A percentile compares a stretch with the other conserved stretches of the same genome.
These are phyloP conservation scores for Diaporthe batatas DNA, from an alignment of 2,329 filamentous ascomycete species.

Conservation along the genomic window DNA sequence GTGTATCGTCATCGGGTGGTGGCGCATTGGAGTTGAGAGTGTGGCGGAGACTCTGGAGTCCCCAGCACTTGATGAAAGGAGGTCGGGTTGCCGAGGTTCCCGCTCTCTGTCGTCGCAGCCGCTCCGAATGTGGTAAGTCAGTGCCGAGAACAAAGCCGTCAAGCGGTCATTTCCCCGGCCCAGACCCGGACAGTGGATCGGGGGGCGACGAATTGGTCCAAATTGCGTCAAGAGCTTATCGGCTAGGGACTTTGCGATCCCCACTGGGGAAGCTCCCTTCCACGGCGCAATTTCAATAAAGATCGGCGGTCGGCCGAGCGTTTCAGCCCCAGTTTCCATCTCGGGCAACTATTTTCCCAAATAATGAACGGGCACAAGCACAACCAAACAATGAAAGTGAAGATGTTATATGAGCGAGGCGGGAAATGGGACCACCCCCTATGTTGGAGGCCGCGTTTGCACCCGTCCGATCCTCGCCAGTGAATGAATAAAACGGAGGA, in stretches of 20 bases:
- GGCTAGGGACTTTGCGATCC: constrained; percentile 5
- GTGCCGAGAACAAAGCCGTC: constrained; percentile 30
- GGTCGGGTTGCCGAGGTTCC: background rate
- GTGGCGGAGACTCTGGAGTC: too few species aligned
- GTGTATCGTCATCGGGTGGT: background rate
- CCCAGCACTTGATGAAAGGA: background rate
- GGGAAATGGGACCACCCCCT: constrained; percentile 12
- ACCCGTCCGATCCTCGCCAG: background rate
- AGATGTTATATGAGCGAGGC: constrained; percentile 22
- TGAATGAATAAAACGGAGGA: constrained; percentile 25
- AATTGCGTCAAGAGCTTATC: constrained; percentile 34
- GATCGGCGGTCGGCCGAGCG: constrained; percentile 32
- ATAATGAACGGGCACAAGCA: constrained; percentile 33
- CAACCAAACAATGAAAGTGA: constrained; percentile 33
- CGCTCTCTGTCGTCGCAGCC: background rate
- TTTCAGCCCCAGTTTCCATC: constrained; percentile 35
- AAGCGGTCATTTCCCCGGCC: constrained; percentile 21
- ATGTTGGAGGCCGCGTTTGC: constrained; percentile 2
- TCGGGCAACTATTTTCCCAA: constrained; percentile 22
- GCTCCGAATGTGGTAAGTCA: constrained; percentile 19
- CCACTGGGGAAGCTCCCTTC: constrained; percentile 30
- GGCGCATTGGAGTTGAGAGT: background rate
- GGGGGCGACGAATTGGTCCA: constrained; percentile 9
- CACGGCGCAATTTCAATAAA: constrained; percentile 30
- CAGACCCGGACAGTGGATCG: constrained; percentile 6